Percentiles rank a stretch among this genome's conserved stretches.
Conservation (phyloP, 306 rosid species). For the Mucuna pruriens region DNA sequence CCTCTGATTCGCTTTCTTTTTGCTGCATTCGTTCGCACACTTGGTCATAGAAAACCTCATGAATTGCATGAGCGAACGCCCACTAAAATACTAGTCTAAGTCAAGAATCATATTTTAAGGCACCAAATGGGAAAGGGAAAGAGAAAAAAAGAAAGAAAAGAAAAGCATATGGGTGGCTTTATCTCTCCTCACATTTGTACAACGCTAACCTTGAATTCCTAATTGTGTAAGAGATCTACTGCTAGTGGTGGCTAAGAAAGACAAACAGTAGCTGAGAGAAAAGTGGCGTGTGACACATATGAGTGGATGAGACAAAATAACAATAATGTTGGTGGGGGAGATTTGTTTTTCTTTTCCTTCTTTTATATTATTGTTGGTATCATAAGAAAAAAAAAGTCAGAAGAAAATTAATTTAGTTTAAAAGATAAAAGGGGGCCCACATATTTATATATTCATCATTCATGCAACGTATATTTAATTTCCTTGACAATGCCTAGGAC, state of each 20-base stretch:
- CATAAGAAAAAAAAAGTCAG: not conserved
- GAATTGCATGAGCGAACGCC: slow-evolving; percentile 48
- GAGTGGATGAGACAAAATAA: slow-evolving; percentile 35
- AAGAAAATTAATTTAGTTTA: slow-evolving; percentile 7
- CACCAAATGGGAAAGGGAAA: not conserved
- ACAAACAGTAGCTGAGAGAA: not conserved
- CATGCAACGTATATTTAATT: slow-evolving; percentile 50
- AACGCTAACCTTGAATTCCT: slow-evolving; percentile 29
- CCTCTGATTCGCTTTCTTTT: slow-evolving; percentile 43
- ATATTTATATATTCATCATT: not conserved
- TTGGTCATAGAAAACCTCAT: slow-evolving; percentile 42
- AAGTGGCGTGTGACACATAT: slow-evolving; percentile 20
- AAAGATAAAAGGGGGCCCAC: slow-evolving; percentile 30
- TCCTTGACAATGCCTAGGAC: slow-evolving; percentile 10
- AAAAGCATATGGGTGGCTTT: slow-evolving; percentile 37
- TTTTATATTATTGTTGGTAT: not conserved
- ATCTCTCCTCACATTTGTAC: slow-evolving; percentile 14
- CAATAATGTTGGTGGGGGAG: slow-evolving; percentile 34
- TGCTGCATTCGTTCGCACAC: slow-evolving; percentile 44
- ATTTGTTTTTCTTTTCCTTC: not conserved
- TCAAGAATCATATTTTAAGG: slow-evolving; percentile 41
- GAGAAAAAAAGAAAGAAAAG: not conserved
- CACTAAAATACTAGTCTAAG: slow-evolving; percentile 35
- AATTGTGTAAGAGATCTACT: not conserved
- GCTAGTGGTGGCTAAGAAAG: slow-evolving; percentile 21